Evolutionary conservation across 306 rosid species (phyloP), one percentile per base, ranked within the genome.

Genomic region (Pueraria montana): DNA sequence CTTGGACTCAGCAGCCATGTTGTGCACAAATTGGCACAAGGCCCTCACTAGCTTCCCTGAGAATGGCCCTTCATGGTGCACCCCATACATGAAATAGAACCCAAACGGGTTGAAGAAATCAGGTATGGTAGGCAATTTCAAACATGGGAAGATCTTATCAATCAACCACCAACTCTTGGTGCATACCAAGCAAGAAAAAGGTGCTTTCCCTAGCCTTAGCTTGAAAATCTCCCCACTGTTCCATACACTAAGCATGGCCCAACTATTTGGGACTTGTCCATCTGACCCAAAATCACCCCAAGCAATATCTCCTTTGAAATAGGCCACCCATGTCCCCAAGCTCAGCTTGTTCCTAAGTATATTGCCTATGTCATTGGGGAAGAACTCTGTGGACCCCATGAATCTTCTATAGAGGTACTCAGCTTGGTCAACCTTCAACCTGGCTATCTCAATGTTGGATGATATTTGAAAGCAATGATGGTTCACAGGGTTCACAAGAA

Each of bases 231-330:
- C 87, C 21, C 96, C 94, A 59, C 96, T 91, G 43, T 96, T 93
- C 99, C 98, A 96, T 8, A 96, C 94, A 72, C 99, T 96, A 27
- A 92, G 83, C 87, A 95, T 86, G 12, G 98, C 99, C 98, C 98
- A 96, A 73, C 86, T 89, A 3, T 65, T 63, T 2, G 93, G 97
- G 7, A 84, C 27, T 62, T 74, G 79, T 36, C 85, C 87, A n/a
- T 62, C 21, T 13, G 81, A 63, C 68, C 87, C 90, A 73, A 88
- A 85, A 56, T 84, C 87, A 36, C 55, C 42, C 86, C 77, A 74
- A 21, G 66, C 50, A 50, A 72, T 43, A 27, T 85, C 90, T 17
- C 89, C 91, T 82, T 89, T 91, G 18, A 81, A 91, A 81, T 87
- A 86, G 16, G 99, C 98, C 76, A 92, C 90, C 96, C 94, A 96